These are phyloP conservation scores for Stephanodiscus minutulus DNA, from an alignment of 108 stramenopile genomes.

Conservation along the genomic window DNA sequence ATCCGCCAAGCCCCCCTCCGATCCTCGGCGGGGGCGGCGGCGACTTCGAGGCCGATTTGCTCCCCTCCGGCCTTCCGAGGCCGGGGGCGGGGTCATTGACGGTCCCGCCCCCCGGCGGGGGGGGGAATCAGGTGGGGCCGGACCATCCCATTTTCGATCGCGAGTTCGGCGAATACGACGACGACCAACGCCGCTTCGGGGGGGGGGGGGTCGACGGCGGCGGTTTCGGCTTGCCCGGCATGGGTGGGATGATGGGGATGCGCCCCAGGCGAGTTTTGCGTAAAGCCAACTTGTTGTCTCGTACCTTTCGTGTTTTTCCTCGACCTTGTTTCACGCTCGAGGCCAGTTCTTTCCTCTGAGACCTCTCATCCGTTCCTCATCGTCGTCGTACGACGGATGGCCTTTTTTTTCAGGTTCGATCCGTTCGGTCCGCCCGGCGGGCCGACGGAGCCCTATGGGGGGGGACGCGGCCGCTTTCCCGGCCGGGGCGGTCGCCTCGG, in stretches of 20 bases:
- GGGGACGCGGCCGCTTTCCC: slow-evolving; percentile 19
- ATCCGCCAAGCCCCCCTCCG: slow-evolving; percentile 19
- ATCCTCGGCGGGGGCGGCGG: slow-evolving; percentile 52
- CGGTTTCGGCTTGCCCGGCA: slow-evolving; percentile 35
- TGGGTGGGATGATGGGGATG: slow-evolving; percentile 64
- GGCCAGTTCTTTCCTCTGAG: too few relatives aligned
- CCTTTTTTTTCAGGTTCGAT: slow-evolving; percentile 48
- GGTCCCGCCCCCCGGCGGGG: background rate
- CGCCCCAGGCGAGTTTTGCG: slow-evolving; percentile 49
- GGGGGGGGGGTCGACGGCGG: slow-evolving; percentile 32
- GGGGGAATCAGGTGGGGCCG: slow-evolving; percentile 82
- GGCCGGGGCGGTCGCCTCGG: slow-evolving; percentile 36
- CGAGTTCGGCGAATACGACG: slow-evolving; percentile 33
- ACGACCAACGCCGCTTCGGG: slow-evolving; percentile 18
- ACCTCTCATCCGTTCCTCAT: too few relatives aligned
- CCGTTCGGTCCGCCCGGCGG: slow-evolving; percentile 74
- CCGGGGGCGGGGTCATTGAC: slow-evolving; percentile 18
- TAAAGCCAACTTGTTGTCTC: background rate
- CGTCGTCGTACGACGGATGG: background rate
- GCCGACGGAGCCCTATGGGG: slow-evolving; percentile 51
- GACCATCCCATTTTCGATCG: slow-evolving; percentile 80
- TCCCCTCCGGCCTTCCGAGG: slow-evolving; percentile 64
- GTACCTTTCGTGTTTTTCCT: background rate
- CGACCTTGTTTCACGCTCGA: background rate
- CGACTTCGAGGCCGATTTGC: slow-evolving; percentile 75